phyloP scores from a whole-genome alignment of 192 early-diverging fungal genomes.

The Coemansia sp. region DNA sequence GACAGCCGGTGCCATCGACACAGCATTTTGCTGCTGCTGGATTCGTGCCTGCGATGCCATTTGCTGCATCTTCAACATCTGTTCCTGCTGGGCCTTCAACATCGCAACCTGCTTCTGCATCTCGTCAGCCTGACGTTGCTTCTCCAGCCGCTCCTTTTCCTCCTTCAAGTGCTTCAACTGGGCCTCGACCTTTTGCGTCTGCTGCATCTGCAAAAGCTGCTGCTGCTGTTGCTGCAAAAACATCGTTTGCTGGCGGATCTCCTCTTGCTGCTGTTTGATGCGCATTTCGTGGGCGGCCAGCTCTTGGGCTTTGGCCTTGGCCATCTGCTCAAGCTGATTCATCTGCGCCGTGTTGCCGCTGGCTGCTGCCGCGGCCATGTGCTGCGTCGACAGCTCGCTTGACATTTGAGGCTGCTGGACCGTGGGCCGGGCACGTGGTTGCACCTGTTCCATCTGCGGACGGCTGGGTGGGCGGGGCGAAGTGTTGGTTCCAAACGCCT shows the following conservation, averaged over 20 bases:
- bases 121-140: conserved; percentile 42
- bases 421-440: conserved; percentile 34
- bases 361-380: conserved; percentile 45
- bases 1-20: neutral
- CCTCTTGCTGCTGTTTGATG: conserved; percentile 47
- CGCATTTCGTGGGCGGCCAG: conserved; percentile 43
- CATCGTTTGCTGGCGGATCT: conserved; percentile 48
- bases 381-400: conserved; percentile 29
- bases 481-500: conserved; percentile 20
- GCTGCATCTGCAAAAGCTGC: conserved; percentile 49
- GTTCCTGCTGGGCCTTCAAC: conserved; percentile 46
- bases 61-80: conserved; percentile 54
- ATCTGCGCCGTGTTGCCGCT: conserved; percentile 51
- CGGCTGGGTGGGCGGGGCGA: conserved; percentile 5
- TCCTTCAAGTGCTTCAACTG: conserved; percentile 52
- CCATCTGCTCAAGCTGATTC: conserved; percentile 37
- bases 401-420: neutral
- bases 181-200: conserved; percentile 52
- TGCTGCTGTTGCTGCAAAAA: conserved; percentile 52
- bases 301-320: conserved; percentile 43
- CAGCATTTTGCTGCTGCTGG: conserved; percentile 4
- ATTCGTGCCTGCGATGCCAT: conserved; percentile 42
- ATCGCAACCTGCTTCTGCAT: conserved; percentile 40
- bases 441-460: conserved; percentile 12
- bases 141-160: conserved; percentile 45